Conservation (phyloP, 1,139 yeast species). For the Ogataea hybrid region DNA sequence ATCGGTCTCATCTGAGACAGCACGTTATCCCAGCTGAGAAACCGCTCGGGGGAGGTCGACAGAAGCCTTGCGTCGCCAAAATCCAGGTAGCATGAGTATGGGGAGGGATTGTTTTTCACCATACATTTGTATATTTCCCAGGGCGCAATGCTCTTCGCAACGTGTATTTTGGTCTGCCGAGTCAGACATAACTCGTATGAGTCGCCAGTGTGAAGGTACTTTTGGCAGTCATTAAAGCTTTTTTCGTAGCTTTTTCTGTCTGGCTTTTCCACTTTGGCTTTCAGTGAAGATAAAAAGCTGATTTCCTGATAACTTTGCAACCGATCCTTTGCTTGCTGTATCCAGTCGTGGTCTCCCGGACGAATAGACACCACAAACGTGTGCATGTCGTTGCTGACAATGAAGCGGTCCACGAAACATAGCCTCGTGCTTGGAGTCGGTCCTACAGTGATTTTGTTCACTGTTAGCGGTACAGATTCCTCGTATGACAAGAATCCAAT, state of each 20-base stretch:
- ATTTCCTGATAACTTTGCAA: neutral
- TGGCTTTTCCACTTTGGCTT: slow-evolving; percentile 48
- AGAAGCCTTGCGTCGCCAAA: slow-evolving; percentile 65
- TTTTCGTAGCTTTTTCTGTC: slow-evolving; percentile 49
- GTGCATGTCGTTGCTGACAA: slow-evolving; percentile 47
- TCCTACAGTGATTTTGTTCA: slow-evolving; percentile 34
- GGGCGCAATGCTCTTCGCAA: slow-evolving; percentile 47
- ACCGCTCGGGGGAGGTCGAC: slow-evolving; percentile 94
- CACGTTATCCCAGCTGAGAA: slow-evolving; percentile 68
- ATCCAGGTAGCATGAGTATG: slow-evolving; percentile 79
- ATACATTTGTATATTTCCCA: slow-evolving; percentile 83
- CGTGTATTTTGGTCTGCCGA: slow-evolving; percentile 62
- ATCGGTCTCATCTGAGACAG: slow-evolving; percentile 86
- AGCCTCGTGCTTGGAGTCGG: slow-evolving; percentile 70
- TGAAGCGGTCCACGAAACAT: slow-evolving; percentile 65
- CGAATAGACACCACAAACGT: slow-evolving; percentile 56
- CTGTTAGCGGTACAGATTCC: slow-evolving; percentile 52
- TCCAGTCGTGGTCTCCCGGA: slow-evolving; percentile 40
- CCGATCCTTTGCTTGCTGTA: slow-evolving; percentile 19
- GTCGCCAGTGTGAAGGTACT: slow-evolving; percentile 73
- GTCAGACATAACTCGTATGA: slow-evolving; percentile 94
- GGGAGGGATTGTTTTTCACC: slow-evolving; percentile 80
- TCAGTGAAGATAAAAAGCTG: slow-evolving; percentile 2
- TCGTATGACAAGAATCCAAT: slow-evolving; percentile 87
- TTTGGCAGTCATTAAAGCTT: slow-evolving; percentile 66